These are phyloP conservation scores for Aureobasidium sp. DNA, from an alignment of 2,329 filamentous ascomycete genomes.

Conservation along the genomic window DNA sequence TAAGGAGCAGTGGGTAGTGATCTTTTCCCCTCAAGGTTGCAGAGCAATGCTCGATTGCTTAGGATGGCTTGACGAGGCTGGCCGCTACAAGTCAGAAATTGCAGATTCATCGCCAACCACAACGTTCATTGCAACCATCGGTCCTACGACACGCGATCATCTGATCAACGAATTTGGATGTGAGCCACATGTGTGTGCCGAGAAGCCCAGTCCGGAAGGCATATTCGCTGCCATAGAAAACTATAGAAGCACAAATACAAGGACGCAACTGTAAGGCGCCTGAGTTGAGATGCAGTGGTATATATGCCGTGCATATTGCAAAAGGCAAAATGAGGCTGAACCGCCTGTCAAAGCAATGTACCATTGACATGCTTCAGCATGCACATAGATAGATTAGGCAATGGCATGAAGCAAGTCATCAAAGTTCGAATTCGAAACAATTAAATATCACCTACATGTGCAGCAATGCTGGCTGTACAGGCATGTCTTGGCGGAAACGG, in stretches of 20 bases:
- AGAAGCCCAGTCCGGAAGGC: slow-evolving; percentile 74
- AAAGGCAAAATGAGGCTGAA: neutral
- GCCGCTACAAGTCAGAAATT: slow-evolving; percentile 27
- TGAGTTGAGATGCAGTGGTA: neutral
- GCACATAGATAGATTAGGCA: neutral
- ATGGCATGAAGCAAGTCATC: slow-evolving; percentile 8
- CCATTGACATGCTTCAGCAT: neutral
- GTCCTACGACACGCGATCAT: slow-evolving; percentile 80
- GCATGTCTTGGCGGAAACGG: neutral
- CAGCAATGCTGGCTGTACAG: neutral
- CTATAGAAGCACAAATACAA: slow-evolving; percentile 3
- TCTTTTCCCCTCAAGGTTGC: slow-evolving; percentile 59
- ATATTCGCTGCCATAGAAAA: slow-evolving; percentile 33
- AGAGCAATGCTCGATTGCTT: slow-evolving; percentile 52
- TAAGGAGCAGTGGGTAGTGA: slow-evolving; percentile 61
- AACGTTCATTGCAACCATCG: slow-evolving; percentile 76
- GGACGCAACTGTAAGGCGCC: neutral
- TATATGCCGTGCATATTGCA: neutral
- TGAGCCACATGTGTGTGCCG: slow-evolving; percentile 71
- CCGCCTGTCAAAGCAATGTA: slow-evolving; percentile 1
- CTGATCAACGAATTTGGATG: slow-evolving; percentile 58
- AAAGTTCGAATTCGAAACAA: neutral
- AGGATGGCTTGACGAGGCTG: slow-evolving; percentile 37
- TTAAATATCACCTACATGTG: neutral
- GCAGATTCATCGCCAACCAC: slow-evolving; percentile 19